phyloP scores from a whole-genome alignment of 345 rosid genomes.

The Camelina sativa region DNA sequence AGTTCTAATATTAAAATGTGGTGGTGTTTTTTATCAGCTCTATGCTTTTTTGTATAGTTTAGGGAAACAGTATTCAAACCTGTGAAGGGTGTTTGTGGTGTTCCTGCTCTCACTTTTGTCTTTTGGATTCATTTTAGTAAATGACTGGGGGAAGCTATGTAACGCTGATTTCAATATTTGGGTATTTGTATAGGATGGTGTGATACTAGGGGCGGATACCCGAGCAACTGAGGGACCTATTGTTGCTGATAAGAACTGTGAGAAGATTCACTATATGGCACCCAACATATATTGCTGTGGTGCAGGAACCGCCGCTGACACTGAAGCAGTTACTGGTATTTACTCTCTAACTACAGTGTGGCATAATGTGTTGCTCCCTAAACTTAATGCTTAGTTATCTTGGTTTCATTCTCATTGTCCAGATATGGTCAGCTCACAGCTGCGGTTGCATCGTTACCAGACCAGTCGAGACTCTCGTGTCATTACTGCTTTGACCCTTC shows the following conservation, averaged over 20 bases:
- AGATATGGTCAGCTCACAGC: constrained; percentile 94
- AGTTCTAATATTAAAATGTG: not conserved
- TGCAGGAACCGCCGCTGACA: constrained; percentile 98
- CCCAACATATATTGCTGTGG: constrained; percentile 98
- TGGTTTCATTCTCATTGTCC: constrained; percentile 8
- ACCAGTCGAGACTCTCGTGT: constrained; percentile 83
- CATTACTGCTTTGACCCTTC: constrained; percentile 81
- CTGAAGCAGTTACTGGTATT: constrained; percentile 97
- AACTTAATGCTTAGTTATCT: constrained; percentile 7
- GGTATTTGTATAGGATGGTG: constrained; percentile 66
- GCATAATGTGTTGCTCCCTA: not conserved
- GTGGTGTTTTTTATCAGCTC: not conserved
- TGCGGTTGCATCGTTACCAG: constrained; percentile 78
- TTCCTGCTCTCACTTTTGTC: not conserved
- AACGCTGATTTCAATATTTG: constrained; percentile 4
- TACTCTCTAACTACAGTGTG: not conserved
- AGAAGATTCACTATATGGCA: constrained; percentile 98
- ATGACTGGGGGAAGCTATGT: not conserved
- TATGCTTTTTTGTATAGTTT: not conserved
- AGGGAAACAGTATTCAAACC: not conserved
- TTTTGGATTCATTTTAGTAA: not conserved
- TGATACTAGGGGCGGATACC: constrained; percentile 92
- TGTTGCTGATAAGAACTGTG: constrained; percentile 96
- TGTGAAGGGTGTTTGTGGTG: not conserved
- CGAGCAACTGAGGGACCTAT: constrained; percentile 95